phyloP scores from a whole-genome alignment of 768 basidiomycete genomes.

The Auriscalpium orientale region DNA sequence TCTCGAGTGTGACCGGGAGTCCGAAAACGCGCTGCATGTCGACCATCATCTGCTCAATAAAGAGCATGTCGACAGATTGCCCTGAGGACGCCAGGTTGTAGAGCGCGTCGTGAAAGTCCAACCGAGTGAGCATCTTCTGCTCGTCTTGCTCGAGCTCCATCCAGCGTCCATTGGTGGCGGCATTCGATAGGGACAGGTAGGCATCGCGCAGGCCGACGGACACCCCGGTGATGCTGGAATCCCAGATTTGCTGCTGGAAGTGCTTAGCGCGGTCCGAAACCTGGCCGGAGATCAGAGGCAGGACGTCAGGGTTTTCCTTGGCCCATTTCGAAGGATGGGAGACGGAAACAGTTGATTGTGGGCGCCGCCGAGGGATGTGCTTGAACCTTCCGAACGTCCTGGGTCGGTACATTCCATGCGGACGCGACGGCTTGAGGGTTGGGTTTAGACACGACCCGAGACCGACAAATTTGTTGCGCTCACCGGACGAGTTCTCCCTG shows the following conservation, averaged over 20 bases:
- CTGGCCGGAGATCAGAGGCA: too few relatives aligned
- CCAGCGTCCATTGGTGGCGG: not conserved
- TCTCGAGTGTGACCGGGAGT: slow-evolving; percentile 34
- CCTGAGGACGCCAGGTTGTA: slow-evolving; percentile 44
- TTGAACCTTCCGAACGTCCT: too few relatives aligned
- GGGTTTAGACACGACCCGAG: too few relatives aligned
- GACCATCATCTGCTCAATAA: slow-evolving; percentile 44
- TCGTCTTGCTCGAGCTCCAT: not conserved
- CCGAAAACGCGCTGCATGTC: slow-evolving; percentile 44
- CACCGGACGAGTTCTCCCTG: too few relatives aligned
- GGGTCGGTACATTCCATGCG: too few relatives aligned
- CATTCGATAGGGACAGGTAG: not conserved
- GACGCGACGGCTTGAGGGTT: too few relatives aligned
- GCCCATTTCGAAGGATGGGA: too few relatives aligned
- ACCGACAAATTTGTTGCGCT: too few relatives aligned
- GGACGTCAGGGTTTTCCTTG: too few relatives aligned
- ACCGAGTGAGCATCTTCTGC: slow-evolving; percentile 15
- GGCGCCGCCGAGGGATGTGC: too few relatives aligned
- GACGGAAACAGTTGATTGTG: too few relatives aligned
- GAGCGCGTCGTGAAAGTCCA: slow-evolving; percentile 34
- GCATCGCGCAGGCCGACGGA: not conserved
- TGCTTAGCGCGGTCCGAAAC: slow-evolving; percentile 4
- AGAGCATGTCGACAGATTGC: slow-evolving; percentile 42
- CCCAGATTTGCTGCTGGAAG: slow-evolving; percentile 8
- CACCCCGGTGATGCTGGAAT: not conserved